Conservation (phyloP, 2,329 filamentous ascomycete species). For the Aspergillus japonicus region DNA sequence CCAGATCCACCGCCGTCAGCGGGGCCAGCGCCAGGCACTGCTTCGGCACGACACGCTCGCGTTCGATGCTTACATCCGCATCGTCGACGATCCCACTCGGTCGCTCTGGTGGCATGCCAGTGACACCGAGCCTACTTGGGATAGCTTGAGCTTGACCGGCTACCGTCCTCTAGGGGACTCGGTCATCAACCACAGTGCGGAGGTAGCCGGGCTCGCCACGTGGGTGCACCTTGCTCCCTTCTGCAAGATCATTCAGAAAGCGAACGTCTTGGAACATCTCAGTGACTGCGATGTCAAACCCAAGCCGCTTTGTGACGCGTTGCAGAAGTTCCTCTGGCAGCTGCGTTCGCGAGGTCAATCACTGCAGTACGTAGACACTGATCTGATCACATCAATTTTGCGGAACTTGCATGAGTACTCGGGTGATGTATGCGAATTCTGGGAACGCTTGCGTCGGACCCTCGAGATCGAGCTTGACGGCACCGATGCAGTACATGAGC, state of each 20-base stretch:
- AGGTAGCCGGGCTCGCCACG: conserved; percentile 57
- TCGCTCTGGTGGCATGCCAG: conserved; percentile 62
- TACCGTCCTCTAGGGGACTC: conserved; percentile 53
- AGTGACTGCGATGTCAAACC: conserved; percentile 48
- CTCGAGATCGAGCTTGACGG: conserved; percentile 53
- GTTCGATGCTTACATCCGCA: conserved; percentile 61
- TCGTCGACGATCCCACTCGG: conserved; percentile 59
- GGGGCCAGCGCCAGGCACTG: conserved; percentile 58
- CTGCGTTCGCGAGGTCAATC: conserved; percentile 47
- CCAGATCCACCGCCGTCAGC: conserved; percentile 57
- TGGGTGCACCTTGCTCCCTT: conserved; percentile 62
- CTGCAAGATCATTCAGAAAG: conserved; percentile 54
- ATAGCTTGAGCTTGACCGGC: conserved; percentile 58
- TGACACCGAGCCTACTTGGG: conserved; percentile 54
- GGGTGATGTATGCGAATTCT: conserved; percentile 55
- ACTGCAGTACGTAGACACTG: conserved; percentile 42
- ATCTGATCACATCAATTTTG: conserved; percentile 42
- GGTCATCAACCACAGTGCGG: conserved; percentile 46
- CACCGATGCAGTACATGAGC: conserved; percentile 40
- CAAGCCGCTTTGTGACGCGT: conserved; percentile 50
- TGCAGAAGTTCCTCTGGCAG: conserved; percentile 54
- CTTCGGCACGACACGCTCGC: conserved; percentile 61
- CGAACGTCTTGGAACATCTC: conserved; percentile 48
- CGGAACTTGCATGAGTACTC: conserved; percentile 46
- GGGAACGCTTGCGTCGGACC: conserved; percentile 54